Base-by-base conservation (phyloP, 163 green algal genomes). In the Scenedesmus sp. region DNA sequence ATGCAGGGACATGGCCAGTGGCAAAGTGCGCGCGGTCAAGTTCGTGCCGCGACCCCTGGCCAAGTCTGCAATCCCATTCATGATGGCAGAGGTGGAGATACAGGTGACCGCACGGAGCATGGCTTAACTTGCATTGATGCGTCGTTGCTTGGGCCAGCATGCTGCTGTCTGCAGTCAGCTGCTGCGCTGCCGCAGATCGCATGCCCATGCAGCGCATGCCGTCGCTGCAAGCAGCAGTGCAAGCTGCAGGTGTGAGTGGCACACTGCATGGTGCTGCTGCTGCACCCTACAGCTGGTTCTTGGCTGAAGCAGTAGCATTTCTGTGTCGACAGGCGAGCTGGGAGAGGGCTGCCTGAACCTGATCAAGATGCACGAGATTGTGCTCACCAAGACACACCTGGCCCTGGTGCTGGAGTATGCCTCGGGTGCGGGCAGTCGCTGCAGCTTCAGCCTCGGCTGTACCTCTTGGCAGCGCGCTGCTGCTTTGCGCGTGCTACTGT, bases 311-410 rank as follows among this genome's bases (percentile, higher is more conserved):
- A 88, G 98, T 99, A 61, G 92, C 93, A 87, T 94, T 98, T 70
- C 96, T 76, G 3, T 37, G 6, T 37, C 30, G 6, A 16, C 30
- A 98, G 85, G 91, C 91, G 95, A 98, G 72, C 94, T 99, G 33
- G 97, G 97, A 0, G 96, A 98, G 90, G 97, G 97, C 3, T 96
- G 98, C 89, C 93, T 97, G 30, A 98, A 98, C 90, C 95, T 99
- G 59, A 95, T 99, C 73, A 96, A 95, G 15, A 94, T 96, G 6
- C 95, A 97, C 53, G 96, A 95, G 89, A 94, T 98, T 33, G 80
- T 99, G 24, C 93, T 99, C 1, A 99, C 97, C 1, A 93, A 94
- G 7, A 94, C 93, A 10, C 97, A 99, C 93, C 92, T 99, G 37
- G 97, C 94, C 0, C 90, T 99, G 59, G 95, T 98, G 13, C 96